These are phyloP conservation scores for Populus hybrid DNA, from an alignment of 441 rosid species.

Conservation along the genomic window DNA sequence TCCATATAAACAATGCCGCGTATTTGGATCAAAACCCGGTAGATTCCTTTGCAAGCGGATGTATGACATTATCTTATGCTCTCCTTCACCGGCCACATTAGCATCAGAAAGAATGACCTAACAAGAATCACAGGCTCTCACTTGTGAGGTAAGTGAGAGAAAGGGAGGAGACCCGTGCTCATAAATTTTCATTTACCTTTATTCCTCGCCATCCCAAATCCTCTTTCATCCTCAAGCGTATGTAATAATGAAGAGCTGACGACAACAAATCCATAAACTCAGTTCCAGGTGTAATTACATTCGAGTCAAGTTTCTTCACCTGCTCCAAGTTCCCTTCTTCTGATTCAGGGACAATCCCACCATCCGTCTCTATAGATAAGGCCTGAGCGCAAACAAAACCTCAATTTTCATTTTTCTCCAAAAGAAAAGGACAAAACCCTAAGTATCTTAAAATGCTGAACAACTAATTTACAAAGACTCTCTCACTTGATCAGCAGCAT, in stretches of 20 bases:
- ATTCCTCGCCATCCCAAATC: slow-evolving; percentile 43
- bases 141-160: background rate
- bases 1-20: slow-evolving; percentile 34
- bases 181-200: slow-evolving; percentile 31
- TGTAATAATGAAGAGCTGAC: slow-evolving; percentile 39
- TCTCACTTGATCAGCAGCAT: slow-evolving; percentile 48
- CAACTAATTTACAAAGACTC: background rate
- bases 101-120: slow-evolving; percentile 37
- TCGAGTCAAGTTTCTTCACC: slow-evolving; percentile 30
- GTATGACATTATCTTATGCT: slow-evolving; percentile 36
- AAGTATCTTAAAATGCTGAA: background rate
- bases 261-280: slow-evolving; percentile 54
- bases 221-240: slow-evolving; percentile 40
- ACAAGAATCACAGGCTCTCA: background rate
- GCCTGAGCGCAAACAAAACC: slow-evolving; percentile 1
- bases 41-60: slow-evolving; percentile 30
- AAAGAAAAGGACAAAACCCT: too few species aligned
- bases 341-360: background rate
- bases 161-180: background rate
- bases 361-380: background rate
- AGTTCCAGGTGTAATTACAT: slow-evolving; percentile 58
- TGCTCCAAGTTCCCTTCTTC: slow-evolving; percentile 2
- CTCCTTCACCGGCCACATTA: slow-evolving; percentile 34
- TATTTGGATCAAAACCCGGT: slow-evolving; percentile 30
- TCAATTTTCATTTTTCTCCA: background rate